Percentiles rank a stretch among this genome's conserved stretches.
Conservation (phyloP, 805 yeast genomes). For the Yarrowia sp. region DNA sequence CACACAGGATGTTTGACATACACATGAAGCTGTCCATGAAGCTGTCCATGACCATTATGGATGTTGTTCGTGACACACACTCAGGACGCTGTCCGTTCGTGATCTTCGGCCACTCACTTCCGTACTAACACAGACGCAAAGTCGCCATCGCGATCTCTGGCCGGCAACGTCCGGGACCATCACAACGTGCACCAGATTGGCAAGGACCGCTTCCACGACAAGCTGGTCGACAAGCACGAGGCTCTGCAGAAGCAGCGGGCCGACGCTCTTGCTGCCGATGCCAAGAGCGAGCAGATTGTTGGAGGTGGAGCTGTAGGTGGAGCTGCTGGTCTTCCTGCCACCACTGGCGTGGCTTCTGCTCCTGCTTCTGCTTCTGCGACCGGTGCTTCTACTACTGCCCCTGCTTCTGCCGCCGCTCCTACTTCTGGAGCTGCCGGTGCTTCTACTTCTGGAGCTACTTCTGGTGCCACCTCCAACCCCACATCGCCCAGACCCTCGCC, state of each 20-base stretch:
- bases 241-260: slow-evolving; percentile 6
- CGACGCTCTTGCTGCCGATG: neutral
- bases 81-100: too few relatives aligned
- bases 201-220: slow-evolving; percentile 12
- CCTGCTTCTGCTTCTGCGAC: neutral
- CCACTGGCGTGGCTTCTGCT: neutral
- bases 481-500: neutral
- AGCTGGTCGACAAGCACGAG: neutral
- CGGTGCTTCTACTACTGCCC: neutral
- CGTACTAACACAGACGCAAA: neutral
- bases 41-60: too few relatives aligned
- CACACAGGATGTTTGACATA: too few relatives aligned
- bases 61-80: neutral
- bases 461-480: neutral
- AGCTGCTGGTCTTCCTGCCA: neutral
- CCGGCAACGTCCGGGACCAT: slow-evolving; percentile 9
- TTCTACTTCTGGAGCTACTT: neutral
- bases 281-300: neutral
- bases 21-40: too few relatives aligned
- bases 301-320: neutral
- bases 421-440: neutral
- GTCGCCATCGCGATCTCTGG: slow-evolving; percentile 1
- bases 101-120: too few relatives aligned
- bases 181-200: slow-evolving; percentile 17
- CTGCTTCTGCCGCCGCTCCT: neutral